Evolutionary conservation across 148 eudicot species (phyloP), one percentile per base, ranked within the genome.

Genomic region (Vaccinium myrtillus): DNA sequence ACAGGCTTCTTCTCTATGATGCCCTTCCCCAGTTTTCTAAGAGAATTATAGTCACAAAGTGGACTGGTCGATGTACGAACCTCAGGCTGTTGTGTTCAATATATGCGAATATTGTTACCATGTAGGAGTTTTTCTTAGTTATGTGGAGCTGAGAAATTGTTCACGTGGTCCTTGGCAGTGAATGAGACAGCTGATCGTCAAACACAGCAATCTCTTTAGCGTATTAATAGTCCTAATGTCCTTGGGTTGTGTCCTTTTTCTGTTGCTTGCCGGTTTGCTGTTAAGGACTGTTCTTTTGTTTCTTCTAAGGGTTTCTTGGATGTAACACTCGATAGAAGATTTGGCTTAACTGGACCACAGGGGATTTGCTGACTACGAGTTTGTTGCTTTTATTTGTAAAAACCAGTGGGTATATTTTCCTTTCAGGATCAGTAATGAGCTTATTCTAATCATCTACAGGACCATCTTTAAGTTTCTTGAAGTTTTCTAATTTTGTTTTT

Each of bases 281-380:
- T 75, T 46, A 36, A 15, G n/a, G 25, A 75, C 23, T 78, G 6
- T 53, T 30, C 39, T 9, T 58, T 16, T 3, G 65, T n/a, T 54
- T 79, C 25, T 32, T 79, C 63, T 79, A 50, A 25, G 55, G 55
- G 36, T 15, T 51, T 77, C 14, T 18, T 79, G 25, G 81, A 79
- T 25, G 21, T n/a, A 11, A 32, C 43, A 79, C 49, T 16, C 1
- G 8, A 55, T 53, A 30, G 43, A 14, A 54, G 48, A 30, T 36
- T n/a, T 18, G 3, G 48, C 16, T 54, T 54, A 54, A 15, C 9
- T 53, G 65, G 81, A 30, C 58, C 61, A 23, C 23, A 15, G 48
- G 14, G 81, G 21, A 55, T 53, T 50, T 23, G 30, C 55, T 14
- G 19, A 13, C 25, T 25, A 51, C 65, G 6, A 55, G 11, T 78